phyloP scores from a whole-genome alignment of 2,329 filamentous ascomycete species.

The Rhytidhysteron rufulum region DNA sequence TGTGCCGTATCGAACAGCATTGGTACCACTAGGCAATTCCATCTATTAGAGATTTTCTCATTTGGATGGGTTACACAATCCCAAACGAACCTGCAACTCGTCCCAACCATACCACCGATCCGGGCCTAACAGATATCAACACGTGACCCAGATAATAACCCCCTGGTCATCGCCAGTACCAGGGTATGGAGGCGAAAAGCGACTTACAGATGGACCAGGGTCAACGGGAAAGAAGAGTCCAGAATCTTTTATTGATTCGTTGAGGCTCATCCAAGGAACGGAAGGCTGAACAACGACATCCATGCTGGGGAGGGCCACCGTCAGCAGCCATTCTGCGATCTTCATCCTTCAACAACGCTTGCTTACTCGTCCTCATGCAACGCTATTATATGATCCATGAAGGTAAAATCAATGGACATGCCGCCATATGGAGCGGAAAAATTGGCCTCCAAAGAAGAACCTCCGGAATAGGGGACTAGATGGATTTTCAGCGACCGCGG shows the following conservation, averaged over 20 bases:
- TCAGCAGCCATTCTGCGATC: background rate
- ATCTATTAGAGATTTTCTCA: constrained; percentile 23
- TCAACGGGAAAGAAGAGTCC: constrained; percentile 91
- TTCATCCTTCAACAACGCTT: background rate
- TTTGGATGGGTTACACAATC: too few relatives aligned
- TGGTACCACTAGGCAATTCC: constrained; percentile 59
- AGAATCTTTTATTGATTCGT: constrained; percentile 66
- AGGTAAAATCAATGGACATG: constrained; percentile 82
- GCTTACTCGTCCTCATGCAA: constrained; percentile 71
- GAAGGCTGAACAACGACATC: constrained; percentile 89
- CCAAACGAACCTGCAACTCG: constrained; percentile 51
- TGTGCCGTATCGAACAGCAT: constrained; percentile 75
- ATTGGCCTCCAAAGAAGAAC: constrained; percentile 83
- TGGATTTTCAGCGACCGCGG: background rate
- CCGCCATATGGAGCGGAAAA: constrained; percentile 85
- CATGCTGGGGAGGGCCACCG: constrained; percentile 51
- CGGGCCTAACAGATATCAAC: constrained; percentile 50
- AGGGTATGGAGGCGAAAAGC: constrained; percentile 3
- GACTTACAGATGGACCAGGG: constrained; percentile 59
- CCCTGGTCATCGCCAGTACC: too few relatives aligned
- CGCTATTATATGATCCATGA: constrained; percentile 78
- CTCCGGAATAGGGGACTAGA: constrained; percentile 75
- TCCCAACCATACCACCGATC: constrained; percentile 80
- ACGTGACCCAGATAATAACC: constrained; percentile 12
- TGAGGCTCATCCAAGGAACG: constrained; percentile 88